Base-by-base conservation (phyloP, 345 rosid genomes). In the Cardamine occulta region DNA sequence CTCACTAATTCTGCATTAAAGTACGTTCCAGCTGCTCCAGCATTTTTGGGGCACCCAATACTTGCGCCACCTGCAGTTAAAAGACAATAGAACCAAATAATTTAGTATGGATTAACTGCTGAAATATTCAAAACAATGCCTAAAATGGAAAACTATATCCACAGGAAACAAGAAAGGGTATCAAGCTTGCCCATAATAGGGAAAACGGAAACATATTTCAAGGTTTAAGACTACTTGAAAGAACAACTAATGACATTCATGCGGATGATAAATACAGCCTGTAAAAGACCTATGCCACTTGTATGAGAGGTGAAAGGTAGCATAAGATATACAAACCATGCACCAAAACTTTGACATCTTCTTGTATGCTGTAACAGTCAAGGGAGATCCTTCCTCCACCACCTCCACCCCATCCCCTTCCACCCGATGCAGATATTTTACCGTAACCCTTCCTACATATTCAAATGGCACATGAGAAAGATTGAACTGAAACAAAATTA, bases 21-120 rank as follows among this genome's bases (percentile, higher is more conserved):
- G 63, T 84, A 88, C 3, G 99, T 95, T 78, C 99, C 99, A 83
- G 99, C 99, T 42, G 97, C 97, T 75, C 99, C 99, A 77, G 97
- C 84, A 88, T 92, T 95, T 72, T 80, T 61, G 24, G 89, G 91
- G 79, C 97, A 92, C 66, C 93, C 96, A 39, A 87, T 77, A 78
- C 97, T 95, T 48, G 82, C 63, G 32, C 97, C 99, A 85, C 99
- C 99, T 91, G 84, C 79, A 68, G 31, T 72, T 48, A 53, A 37
- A 39, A 7, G 19, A 35, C 39, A 68, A 15, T 6, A 51, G 34
- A 44, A 67, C 57, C 48, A 72, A 12, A 56, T 29, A 37, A 56
- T 34, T 76, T 28, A 56, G 61, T 5, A 56, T 48, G 8, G 21
- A 45, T 15, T 29, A 75, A 26, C 35, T 28, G 26, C 47, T 69